Conservation (phyloP, 768 basidiomycete genomes). For the Termitomyces sp. region DNA sequence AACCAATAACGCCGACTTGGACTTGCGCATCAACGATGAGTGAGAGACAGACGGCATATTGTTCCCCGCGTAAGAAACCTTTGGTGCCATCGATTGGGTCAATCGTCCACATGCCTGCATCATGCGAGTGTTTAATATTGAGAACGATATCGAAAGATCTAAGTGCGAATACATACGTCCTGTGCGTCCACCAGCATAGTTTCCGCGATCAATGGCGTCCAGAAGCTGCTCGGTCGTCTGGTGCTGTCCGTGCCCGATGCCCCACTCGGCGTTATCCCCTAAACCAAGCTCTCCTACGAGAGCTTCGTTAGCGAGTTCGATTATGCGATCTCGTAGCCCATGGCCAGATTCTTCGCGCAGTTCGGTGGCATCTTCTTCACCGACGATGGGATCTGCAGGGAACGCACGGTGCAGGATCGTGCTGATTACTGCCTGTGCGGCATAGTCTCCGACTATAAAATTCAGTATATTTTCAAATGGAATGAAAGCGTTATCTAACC, state of each 20-base stretch:
- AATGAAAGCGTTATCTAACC: constrained; percentile 40
- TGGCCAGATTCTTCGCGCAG: constrained; percentile 50
- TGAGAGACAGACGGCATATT: constrained; percentile 91
- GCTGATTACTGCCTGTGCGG: constrained; percentile 91
- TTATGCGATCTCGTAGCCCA: constrained; percentile 61
- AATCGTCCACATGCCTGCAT: constrained; percentile 81
- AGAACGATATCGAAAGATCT: not conserved
- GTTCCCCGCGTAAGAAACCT: constrained; percentile 88
- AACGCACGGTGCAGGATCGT: constrained; percentile 75
- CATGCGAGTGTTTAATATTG: not conserved
- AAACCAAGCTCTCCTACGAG: constrained; percentile 52
- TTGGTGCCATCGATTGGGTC: constrained; percentile 94
- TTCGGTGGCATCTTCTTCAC: constrained; percentile 90
- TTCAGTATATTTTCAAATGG: constrained; percentile 3
- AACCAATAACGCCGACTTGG: constrained; percentile 84
- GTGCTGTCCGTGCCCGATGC: constrained; percentile 59
- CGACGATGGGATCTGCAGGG: constrained; percentile 85
- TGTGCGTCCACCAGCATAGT: constrained; percentile 61
- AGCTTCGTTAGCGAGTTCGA: constrained; percentile 80
- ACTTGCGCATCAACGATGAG: constrained; percentile 78
- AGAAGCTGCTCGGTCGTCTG: constrained; percentile 62
- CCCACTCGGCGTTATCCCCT: constrained; percentile 69
- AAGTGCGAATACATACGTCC: constrained; percentile 57
- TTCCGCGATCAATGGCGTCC: constrained; percentile 85
- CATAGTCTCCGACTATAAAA: constrained; percentile 81